These are phyloP conservation scores for Suillus bovinus DNA, from an alignment of 768 basidiomycete species.

Conservation along the genomic window DNA sequence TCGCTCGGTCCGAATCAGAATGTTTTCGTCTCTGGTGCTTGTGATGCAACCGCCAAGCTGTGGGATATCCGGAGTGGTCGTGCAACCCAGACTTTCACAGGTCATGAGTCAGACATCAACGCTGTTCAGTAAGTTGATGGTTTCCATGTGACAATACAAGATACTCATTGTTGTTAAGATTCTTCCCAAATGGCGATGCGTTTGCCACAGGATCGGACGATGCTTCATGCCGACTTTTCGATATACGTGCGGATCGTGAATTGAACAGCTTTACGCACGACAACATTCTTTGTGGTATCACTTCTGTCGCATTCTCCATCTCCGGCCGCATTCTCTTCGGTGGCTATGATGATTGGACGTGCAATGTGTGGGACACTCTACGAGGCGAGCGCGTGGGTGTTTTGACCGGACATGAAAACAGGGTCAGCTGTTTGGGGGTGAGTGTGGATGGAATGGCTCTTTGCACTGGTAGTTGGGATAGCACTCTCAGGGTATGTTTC, in stretches of 20 bases:
- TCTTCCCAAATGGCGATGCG: slow-evolving; percentile 99
- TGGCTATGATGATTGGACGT: slow-evolving; percentile 99
- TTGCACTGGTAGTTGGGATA: slow-evolving; percentile 98
- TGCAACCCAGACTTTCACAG: slow-evolving; percentile 97
- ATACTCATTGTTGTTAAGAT: slow-evolving; percentile 49
- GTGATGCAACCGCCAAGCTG: slow-evolving; percentile 96
- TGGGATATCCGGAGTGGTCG: slow-evolving; percentile 99
- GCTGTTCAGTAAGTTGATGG: slow-evolving; percentile 82
- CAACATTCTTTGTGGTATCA: slow-evolving; percentile 98
- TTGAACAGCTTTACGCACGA: slow-evolving; percentile 97
- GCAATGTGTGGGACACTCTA: slow-evolving; percentile 99
- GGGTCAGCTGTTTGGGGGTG: slow-evolving; percentile 95
- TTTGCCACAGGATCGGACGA: slow-evolving; percentile 99
- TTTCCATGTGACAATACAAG: slow-evolving; percentile 8
- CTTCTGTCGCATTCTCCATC: slow-evolving; percentile 97
- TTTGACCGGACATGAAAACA: slow-evolving; percentile 96
- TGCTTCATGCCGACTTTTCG: slow-evolving; percentile 96
- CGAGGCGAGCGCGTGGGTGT: slow-evolving; percentile 99
- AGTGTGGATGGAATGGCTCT: slow-evolving; percentile 97
- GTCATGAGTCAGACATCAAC: slow-evolving; percentile 99
- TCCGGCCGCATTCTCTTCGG: slow-evolving; percentile 97
- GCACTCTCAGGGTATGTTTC: slow-evolving; percentile 82
- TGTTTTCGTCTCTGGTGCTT: slow-evolving; percentile 98
- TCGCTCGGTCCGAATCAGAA: slow-evolving; percentile 94
- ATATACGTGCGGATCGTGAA: slow-evolving; percentile 97